phyloP scores from a whole-genome alignment of 441 rosid genomes.

The Viola pubescens region DNA sequence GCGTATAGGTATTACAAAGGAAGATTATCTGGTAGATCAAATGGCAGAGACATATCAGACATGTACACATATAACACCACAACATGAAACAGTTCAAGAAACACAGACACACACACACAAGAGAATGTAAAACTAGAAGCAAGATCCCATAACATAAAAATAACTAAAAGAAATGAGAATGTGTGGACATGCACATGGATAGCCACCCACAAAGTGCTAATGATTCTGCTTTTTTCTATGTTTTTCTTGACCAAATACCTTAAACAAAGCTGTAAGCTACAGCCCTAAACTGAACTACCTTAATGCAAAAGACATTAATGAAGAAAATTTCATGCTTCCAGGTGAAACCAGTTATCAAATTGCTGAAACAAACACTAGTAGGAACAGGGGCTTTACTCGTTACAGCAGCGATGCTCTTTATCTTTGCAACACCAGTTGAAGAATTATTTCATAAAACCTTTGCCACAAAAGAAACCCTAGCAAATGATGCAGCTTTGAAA shows the following conservation, averaged over 20 bases:
- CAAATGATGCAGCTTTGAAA: conserved; percentile 36
- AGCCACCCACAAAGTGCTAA: not conserved
- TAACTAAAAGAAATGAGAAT: not conserved
- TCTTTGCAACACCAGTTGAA: conserved; percentile 74
- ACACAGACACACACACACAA: not conserved
- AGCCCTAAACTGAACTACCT: not conserved
- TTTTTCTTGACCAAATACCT: not conserved
- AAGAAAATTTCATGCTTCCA: conserved; percentile 19
- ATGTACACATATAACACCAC: no score
- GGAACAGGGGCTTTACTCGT: conserved; percentile 81
- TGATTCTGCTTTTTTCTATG: not conserved
- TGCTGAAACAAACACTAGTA: conserved; percentile 77
- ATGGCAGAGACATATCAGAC: not conserved
- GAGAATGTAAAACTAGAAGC: not conserved
- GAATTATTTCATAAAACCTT: conserved; percentile 46
- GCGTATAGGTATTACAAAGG: not conserved
- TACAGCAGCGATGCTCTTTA: conserved; percentile 48
- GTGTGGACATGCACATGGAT: not conserved
- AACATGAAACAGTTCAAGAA: not conserved
- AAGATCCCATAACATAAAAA: not conserved
- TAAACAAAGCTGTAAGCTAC: not conserved
- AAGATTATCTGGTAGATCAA: not conserved
- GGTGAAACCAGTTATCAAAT: conserved; percentile 84
- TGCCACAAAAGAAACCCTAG: conserved; percentile 27
- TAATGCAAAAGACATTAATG: conserved; percentile 7